Conservation (phyloP, 441 rosid species). For the Hypseocharis bilobata region DNA sequence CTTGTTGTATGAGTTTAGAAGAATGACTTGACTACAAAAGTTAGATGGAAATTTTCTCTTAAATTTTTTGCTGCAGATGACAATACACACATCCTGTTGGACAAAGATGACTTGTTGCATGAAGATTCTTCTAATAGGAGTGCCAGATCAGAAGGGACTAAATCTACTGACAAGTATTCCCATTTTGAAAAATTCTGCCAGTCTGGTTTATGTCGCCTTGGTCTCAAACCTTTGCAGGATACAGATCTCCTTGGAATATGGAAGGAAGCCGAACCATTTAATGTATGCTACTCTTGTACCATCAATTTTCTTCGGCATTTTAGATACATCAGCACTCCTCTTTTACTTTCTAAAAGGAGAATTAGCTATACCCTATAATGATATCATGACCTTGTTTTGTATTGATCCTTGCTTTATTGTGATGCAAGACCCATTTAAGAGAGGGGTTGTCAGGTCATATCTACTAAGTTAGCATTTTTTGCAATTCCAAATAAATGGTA, state of each 20-base stretch:
- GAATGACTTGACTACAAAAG: neutral
- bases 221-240: conserved; percentile 43
- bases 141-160: conserved; percentile 20
- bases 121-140: conserved; percentile 19
- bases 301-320: conserved; percentile 9
- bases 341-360: neutral
- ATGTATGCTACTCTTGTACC: conserved; percentile 37
- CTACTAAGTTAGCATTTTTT: too few species aligned
- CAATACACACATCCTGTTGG: conserved; percentile 18
- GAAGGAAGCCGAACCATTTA: conserved; percentile 51
- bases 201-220: conserved; percentile 63
- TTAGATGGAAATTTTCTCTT: neutral
- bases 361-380: neutral
- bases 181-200: conserved; percentile 49
- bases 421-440: neutral
- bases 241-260: conserved; percentile 44
- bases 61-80: conserved; percentile 25
- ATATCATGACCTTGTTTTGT: neutral
- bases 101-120: conserved; percentile 17
- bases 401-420: neutral
- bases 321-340: neutral
- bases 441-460: too few species aligned
- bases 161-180: conserved; percentile 29
- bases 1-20: neutral
- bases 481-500: too few species aligned